Evolutionary conservation across 805 yeast species (phyloP), one percentile per base, ranked within the genome.

Genomic region (Wickerhamiella kazuoi): DNA sequence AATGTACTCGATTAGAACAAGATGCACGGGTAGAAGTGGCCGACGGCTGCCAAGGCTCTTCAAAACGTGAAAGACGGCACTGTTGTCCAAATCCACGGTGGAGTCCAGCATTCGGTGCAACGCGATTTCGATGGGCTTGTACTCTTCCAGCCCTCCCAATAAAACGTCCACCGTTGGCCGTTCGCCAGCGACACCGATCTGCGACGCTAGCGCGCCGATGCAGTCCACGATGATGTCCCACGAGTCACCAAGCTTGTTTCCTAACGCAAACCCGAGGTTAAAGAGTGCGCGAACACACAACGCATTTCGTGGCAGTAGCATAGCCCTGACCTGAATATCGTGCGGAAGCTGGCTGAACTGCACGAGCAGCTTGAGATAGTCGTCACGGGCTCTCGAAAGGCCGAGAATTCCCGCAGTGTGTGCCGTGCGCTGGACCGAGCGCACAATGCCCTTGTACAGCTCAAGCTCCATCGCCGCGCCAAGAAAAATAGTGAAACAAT

Each of bases 371-470:
- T 48, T 44, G 38, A 63, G 43, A 35, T 74, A 68, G 8, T 71
- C 69, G 49, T 82, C 79, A 36, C 93, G 61, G 18, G 76, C 62
- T 0, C 60, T 62, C 1, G 55, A 51, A 11, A 79, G 52, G 0
- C 73, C 75, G n/a, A 84, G 56, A 14, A 82, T 60, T 0, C 96
- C 96, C 0, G 86, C 69, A 0, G 86, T 73, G 53, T 83, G 94
- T 5, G 93, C 73, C 36, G 81, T 64, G 45, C 77, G 76, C 54
- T 87, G 96, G 6, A 81, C 64, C 0, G 93, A 69, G 30, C 94
- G 63, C 2, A 84, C 72, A 3, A 77, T 51, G 8, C 63, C 58
- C 41, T 79, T 79, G 54, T 80, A 86, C 17, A 74, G 51, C 15
- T 79, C 87, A 40, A 68, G 64, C 49, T 83, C 93, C 50, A 81